These are phyloP conservation scores for Fragaria iinumae DNA, from an alignment of 306 rosid genomes.

Conservation along the genomic window DNA sequence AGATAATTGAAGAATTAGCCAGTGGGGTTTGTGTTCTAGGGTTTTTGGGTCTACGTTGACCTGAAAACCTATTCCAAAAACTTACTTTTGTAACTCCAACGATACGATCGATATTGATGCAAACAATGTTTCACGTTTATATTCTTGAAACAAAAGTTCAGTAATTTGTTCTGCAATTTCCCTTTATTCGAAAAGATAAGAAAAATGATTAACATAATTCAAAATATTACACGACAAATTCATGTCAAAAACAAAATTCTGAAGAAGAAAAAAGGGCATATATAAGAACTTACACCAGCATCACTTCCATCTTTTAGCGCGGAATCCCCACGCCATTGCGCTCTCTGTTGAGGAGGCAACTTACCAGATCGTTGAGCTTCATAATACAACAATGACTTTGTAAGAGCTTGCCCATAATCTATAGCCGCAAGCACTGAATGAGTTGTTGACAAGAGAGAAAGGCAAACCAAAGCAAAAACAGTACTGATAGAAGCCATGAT, in stretches of 20 bases:
- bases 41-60: neutral
- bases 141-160: neutral
- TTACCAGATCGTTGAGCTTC: constrained; percentile 67
- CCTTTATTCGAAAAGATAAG: too few relatives aligned
- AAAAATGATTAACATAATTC: too few relatives aligned
- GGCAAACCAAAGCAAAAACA: constrained; percentile 3
- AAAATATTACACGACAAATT: neutral
- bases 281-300: constrained; percentile 33
- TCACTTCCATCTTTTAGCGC: constrained; percentile 51
- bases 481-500: neutral
- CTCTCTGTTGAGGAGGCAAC: constrained; percentile 40
- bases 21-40: neutral
- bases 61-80: neutral
- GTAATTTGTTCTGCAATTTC: neutral
- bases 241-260: neutral
- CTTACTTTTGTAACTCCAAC: too few relatives aligned
- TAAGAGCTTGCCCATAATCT: constrained; percentile 41
- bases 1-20: neutral
- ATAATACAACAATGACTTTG: constrained; percentile 42
- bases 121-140: neutral
- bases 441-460: neutral
- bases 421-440: neutral
- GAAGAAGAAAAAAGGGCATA: neutral
- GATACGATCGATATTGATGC: too few relatives aligned
- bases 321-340: constrained; percentile 58